phyloP scores from a whole-genome alignment of 805 yeast genomes.

The Saccharomyces eubayanus region DNA sequence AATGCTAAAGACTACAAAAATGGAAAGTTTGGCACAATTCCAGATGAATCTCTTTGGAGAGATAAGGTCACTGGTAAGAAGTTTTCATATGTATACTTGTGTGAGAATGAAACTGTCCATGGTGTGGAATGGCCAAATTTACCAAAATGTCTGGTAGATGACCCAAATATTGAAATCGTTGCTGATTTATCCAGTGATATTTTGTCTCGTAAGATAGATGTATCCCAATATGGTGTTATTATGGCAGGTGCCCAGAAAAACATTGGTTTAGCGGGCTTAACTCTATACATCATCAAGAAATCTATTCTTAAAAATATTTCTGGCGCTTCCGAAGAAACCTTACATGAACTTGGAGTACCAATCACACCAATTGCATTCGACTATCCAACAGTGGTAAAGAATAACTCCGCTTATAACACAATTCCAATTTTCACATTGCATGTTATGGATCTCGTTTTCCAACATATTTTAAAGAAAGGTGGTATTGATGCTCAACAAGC shows the following conservation, averaged over 20 bases:
- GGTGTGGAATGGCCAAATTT: slow-evolving; percentile 72
- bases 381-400: slow-evolving; percentile 74
- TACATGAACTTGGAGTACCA: slow-evolving; percentile 56
- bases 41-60: slow-evolving; percentile 55
- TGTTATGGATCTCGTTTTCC: slow-evolving; percentile 70
- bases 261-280: slow-evolving; percentile 92
- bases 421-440: slow-evolving; percentile 89
- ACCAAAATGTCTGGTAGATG: slow-evolving; percentile 44
- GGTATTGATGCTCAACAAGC: slow-evolving; percentile 59
- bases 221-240: slow-evolving; percentile 76
- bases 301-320: slow-evolving; percentile 48
- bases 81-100: slow-evolving; percentile 77
- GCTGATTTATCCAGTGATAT: slow-evolving; percentile 95
- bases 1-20: slow-evolving; percentile 46
- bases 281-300: slow-evolving; percentile 85
- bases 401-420: slow-evolving; percentile 92
- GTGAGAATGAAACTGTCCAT: slow-evolving; percentile 96
- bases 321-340: slow-evolving; percentile 51
- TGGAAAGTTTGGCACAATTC: slow-evolving; percentile 61
- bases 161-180: slow-evolving; percentile 63
- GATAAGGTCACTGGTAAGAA: slow-evolving; percentile 39
- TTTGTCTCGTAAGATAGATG: slow-evolving; percentile 71
- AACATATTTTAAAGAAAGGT: slow-evolving; percentile 54
- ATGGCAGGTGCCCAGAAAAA: slow-evolving; percentile 99
- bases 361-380: slow-evolving; percentile 83